Percentiles rank a stretch among this genome's conserved stretches.
Evolutionary conservation across 495 filamentous ascomycete species (phyloP).

Genomic region (Hypoxylon fragiforme): DNA sequence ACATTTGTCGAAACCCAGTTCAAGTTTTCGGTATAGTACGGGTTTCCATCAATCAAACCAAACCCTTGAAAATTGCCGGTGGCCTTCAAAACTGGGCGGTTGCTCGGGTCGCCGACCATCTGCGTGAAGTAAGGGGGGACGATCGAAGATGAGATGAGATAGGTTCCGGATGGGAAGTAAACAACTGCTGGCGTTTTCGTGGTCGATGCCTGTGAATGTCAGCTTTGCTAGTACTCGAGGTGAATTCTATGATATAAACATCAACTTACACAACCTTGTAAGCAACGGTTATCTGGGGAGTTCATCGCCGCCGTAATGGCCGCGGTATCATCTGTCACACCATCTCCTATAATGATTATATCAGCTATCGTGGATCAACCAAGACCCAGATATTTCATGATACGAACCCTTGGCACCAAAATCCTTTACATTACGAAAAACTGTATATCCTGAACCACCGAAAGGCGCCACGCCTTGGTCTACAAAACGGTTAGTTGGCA

Average conservation of each 20-base stretch:
- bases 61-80: constrained; percentile 64
- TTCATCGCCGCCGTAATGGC: constrained; percentile 84
- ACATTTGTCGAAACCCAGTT: constrained; percentile 67
- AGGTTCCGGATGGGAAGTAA: constrained; percentile 81
- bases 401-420: constrained; percentile 59
- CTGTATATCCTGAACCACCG: constrained; percentile 48
- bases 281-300: constrained; percentile 74
- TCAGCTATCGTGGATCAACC: constrained; percentile 20
- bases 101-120: constrained; percentile 68
- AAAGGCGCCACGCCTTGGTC: constrained; percentile 55
- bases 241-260: neutral
- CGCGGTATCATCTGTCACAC: constrained; percentile 74
- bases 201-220: constrained; percentile 52
- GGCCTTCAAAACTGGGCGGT: constrained; percentile 66
- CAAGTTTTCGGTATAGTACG: constrained; percentile 58
- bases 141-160: constrained; percentile 67
- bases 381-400: neutral
- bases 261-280: constrained; percentile 62
- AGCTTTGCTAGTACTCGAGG: constrained; percentile 59
- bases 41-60: constrained; percentile 70
- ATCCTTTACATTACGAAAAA: constrained; percentile 64
- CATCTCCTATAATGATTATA: constrained; percentile 40
- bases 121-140: constrained; percentile 68
- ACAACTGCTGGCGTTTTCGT: constrained; percentile 77
- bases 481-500: constrained; percentile 17